phyloP scores from a whole-genome alignment of 208 protist genomes.

The Acanthamoeba culbertsoni region DNA sequence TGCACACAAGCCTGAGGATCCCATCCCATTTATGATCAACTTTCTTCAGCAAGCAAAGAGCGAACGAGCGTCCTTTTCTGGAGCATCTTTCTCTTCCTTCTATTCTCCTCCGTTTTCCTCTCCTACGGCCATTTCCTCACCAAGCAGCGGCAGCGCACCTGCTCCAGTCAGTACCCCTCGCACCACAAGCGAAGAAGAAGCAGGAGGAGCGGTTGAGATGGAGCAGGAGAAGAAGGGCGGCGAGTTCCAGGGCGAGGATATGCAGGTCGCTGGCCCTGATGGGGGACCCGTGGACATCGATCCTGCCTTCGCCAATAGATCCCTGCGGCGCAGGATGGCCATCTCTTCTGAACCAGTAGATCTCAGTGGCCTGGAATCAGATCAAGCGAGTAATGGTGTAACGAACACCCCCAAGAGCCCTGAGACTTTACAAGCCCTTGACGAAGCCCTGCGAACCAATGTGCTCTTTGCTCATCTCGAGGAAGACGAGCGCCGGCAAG shows the following conservation, averaged over 20 bases:
- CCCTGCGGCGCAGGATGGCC: constrained; percentile 46
- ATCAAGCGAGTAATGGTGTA: neutral
- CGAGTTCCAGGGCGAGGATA: neutral
- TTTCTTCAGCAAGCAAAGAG: constrained; percentile 27
- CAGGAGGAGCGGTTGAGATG: neutral
- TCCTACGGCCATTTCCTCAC: neutral
- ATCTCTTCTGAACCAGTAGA: constrained; percentile 57
- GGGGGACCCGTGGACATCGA: constrained; percentile 39
- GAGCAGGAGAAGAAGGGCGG: constrained; percentile 36
- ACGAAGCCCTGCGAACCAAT: constrained; percentile 48
- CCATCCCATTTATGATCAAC: constrained; percentile 42
- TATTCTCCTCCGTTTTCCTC: neutral
- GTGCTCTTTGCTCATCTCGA: constrained; percentile 60
- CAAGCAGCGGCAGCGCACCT: neutral
- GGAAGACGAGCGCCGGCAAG: constrained; percentile 64
- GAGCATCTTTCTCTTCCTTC: neutral
- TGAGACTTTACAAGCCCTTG: constrained; percentile 50
- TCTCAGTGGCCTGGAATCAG: constrained; percentile 11
- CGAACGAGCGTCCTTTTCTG: neutral
- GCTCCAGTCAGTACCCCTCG: neutral
- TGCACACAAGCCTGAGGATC: constrained; percentile 27
- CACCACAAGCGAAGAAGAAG: neutral
- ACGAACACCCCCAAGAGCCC: constrained; percentile 34
- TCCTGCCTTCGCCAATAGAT: neutral
- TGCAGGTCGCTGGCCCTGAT: constrained; percentile 24